Evolutionary conservation across 306 rosid species (phyloP), one percentile per base, ranked within the genome.

Genomic region (Vicia faba): DNA sequence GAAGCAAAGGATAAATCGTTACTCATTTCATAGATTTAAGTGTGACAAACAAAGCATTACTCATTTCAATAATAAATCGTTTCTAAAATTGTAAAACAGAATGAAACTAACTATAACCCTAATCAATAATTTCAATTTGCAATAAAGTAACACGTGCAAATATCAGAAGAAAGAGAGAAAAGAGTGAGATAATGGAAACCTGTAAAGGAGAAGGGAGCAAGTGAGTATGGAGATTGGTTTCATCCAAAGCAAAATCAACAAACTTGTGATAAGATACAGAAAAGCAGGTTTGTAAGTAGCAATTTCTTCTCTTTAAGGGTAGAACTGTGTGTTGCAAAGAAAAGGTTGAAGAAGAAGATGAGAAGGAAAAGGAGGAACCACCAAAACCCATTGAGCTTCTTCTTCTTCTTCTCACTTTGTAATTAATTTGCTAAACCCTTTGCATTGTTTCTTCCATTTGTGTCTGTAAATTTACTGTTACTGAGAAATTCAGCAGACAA

Each of bases 161-260:
- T 19, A 53, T 3, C 0, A 19, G 13, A n/a, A n/a, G n/a, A n/a
- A n/a, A n/a, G n/a, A n/a, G n/a, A n/a, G n/a, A n/a, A n/a, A 19
- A 20, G 15, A 7, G 54, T 7, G 23, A 44, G 0, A 44, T 4
- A 44, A 48, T 16, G 5, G 6, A 55, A 46, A 78, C 85, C 80
- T 78, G 78, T 5, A 82, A 61, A 67, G 85, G 85, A 5, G 85
- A 82, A 46, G 85, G 72, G 67, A 61, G 25, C 75, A 82, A 74
- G 43, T 45, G 58, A 5, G 66, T 66, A 61, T 61, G 80, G 69
- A 64, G 68, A 53, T 3, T 65, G 44, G 85, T 82, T 74, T 82
- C 70, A 66, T 82, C 80, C 75, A 82, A 66, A 74, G 85, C 80
- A 41, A 78, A 82, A 48, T 82, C 40, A 51, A 82, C 69, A 45